These are phyloP conservation scores for Tricholoma sp. DNA, from an alignment of 768 basidiomycete genomes.

Conservation along the genomic window DNA sequence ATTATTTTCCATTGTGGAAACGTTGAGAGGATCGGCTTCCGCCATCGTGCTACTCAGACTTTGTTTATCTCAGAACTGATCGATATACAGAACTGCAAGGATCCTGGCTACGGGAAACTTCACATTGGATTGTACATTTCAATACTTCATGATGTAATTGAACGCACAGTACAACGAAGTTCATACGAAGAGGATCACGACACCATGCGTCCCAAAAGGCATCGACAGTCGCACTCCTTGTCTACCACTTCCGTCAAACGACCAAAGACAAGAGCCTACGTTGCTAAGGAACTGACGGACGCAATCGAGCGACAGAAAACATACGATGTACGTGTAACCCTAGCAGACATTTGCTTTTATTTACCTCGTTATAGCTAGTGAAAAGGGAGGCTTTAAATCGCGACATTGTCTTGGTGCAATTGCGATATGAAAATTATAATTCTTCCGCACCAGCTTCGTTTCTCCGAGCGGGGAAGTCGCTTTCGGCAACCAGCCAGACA, in stretches of 20 bases:
- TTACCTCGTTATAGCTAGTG: too few relatives aligned
- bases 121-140: constrained; percentile 14
- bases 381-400: constrained; percentile 2
- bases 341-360: too few relatives aligned
- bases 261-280: constrained; percentile 5
- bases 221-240: not conserved
- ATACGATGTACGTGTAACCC: too few relatives aligned
- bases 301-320: not conserved
- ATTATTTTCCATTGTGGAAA: constrained; percentile 16
- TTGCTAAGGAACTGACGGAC: not conserved
- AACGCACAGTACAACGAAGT: constrained; percentile 1
- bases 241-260: not conserved
- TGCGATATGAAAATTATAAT: constrained; percentile 10
- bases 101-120: constrained; percentile 12
- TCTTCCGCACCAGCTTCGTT: not conserved
- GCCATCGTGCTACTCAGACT: constrained; percentile 15
- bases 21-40: constrained; percentile 13
- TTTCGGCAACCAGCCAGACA: not conserved
- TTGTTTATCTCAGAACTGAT: constrained; percentile 15
- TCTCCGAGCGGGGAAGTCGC: not conserved
- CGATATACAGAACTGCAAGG: constrained; percentile 3
- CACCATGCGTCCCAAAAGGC: not conserved
- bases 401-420: constrained; percentile 4
- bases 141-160: constrained; percentile 14
- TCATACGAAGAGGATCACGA: not conserved